phyloP scores from a whole-genome alignment of 2,329 filamentous ascomycete genomes.

The Leptosphaerulina australis region DNA sequence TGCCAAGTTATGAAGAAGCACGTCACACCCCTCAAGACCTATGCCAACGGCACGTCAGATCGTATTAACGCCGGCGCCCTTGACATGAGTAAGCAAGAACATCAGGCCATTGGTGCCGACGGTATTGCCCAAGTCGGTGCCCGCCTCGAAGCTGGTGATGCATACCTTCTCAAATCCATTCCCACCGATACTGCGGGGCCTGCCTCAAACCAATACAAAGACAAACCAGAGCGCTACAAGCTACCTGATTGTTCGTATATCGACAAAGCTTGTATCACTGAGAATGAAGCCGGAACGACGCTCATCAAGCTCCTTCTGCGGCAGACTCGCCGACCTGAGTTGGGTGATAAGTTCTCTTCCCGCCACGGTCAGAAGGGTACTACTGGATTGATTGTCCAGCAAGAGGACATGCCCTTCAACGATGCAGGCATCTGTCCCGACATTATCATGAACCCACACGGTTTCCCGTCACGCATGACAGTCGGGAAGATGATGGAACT shows the following conservation, averaged over 20 bases:
- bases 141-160: slow-evolving; percentile 76
- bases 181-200: slow-evolving; percentile 78
- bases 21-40: slow-evolving; percentile 82
- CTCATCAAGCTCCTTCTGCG: slow-evolving; percentile 94
- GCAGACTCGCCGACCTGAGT: slow-evolving; percentile 92
- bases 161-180: slow-evolving; percentile 87
- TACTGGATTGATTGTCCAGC: slow-evolving; percentile 92
- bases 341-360: slow-evolving; percentile 98
- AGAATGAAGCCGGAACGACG: slow-evolving; percentile 81
- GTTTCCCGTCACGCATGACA: slow-evolving; percentile 99
- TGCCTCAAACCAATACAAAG: slow-evolving; percentile 68
- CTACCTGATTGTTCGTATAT: slow-evolving; percentile 86
- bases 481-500: slow-evolving; percentile 98
- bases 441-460: slow-evolving; percentile 99
- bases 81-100: slow-evolving; percentile 59
- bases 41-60: slow-evolving; percentile 76
- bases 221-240: slow-evolving; percentile 77
- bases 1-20: slow-evolving; percentile 99
- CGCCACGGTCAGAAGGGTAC: slow-evolving; percentile 98
- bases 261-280: slow-evolving; percentile 93
- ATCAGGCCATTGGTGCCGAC: slow-evolving; percentile 79
- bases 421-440: slow-evolving; percentile 91
- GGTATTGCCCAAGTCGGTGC: slow-evolving; percentile 88
- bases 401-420: slow-evolving; percentile 95
- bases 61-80: slow-evolving; percentile 53